Evolutionary conservation across 495 filamentous ascomycete species (phyloP).

Genomic region (Talaromyces nanjingensis): DNA sequence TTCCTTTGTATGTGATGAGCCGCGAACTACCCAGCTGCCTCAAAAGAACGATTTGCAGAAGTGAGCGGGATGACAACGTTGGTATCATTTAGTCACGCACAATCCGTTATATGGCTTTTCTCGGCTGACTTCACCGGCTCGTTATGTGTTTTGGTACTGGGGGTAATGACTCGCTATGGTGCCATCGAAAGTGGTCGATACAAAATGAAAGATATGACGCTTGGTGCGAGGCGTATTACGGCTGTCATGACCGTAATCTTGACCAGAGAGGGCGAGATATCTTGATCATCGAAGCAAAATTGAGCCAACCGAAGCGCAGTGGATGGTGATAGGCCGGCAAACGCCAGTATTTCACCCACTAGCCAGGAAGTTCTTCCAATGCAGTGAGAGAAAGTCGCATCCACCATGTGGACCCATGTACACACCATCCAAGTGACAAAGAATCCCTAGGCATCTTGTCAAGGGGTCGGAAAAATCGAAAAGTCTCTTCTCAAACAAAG

Average conservation of each 20-base stretch:
- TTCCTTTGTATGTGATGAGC: background rate
- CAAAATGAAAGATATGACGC: background rate
- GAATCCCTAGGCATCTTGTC: background rate
- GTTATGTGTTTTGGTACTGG: background rate
- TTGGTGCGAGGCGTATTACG: background rate
- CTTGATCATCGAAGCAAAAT: background rate
- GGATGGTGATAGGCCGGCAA: background rate
- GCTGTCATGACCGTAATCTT: constrained; percentile 3
- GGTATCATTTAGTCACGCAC: background rate
- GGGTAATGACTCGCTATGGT: background rate
- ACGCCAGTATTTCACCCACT: constrained; percentile 1
- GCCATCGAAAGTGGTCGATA: background rate
- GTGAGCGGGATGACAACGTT: background rate
- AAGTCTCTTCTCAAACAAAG: background rate
- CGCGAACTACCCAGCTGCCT: background rate
- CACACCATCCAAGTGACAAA: constrained; percentile 2
- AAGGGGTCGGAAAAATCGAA: background rate
- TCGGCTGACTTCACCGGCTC: background rate
- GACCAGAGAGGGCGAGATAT: background rate
- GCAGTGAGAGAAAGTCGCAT: constrained; percentile 6
- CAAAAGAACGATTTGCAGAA: background rate
- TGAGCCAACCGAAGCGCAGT: background rate
- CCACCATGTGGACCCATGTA: constrained; percentile 6
- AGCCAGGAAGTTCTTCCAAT: constrained; percentile 1
- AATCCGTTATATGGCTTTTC: background rate